Percentiles rank a stretch among this genome's conserved stretches.
These are phyloP conservation scores for Triangularia setosa DNA, from an alignment of 2,329 filamentous ascomycete genomes.

Conservation along the genomic window DNA sequence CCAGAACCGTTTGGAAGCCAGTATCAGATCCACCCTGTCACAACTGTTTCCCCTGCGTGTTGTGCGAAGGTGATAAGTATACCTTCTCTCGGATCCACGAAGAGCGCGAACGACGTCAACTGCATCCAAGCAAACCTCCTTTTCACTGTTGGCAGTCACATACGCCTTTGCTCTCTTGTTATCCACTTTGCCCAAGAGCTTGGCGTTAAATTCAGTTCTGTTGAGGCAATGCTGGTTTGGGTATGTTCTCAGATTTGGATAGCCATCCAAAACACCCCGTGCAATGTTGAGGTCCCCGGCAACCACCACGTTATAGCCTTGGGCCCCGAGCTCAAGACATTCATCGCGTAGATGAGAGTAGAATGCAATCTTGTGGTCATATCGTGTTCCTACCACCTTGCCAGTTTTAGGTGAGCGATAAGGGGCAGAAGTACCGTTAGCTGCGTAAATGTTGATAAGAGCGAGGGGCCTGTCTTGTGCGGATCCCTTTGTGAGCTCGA, in stretches of 20 bases:
- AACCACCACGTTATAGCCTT: slow-evolving; percentile 43
- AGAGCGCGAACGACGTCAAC: slow-evolving; percentile 48
- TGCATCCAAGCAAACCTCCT: slow-evolving; percentile 28
- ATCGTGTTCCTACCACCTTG: slow-evolving; percentile 40
- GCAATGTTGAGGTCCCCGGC: slow-evolving; percentile 53
- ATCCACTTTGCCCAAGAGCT: slow-evolving; percentile 38
- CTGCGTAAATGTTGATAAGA: slow-evolving; percentile 50
- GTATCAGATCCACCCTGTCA: slow-evolving; percentile 50
- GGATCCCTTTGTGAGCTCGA: slow-evolving; percentile 30
- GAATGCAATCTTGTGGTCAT: slow-evolving; percentile 48
- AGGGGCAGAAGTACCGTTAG: slow-evolving; percentile 47
- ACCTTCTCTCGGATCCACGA: slow-evolving; percentile 39
- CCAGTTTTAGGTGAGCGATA: slow-evolving; percentile 45
- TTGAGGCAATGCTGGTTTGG: slow-evolving; percentile 47
- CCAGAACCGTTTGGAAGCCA: slow-evolving; percentile 39
- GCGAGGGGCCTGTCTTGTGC: slow-evolving; percentile 30
- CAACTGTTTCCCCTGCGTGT: slow-evolving; percentile 46
- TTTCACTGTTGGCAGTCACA: slow-evolving; percentile 1
- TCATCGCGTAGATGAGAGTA: slow-evolving; percentile 44
- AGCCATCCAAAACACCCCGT: slow-evolving; percentile 32
- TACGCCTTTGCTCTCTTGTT: slow-evolving; percentile 19
- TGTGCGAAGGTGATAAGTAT: slow-evolving; percentile 46
- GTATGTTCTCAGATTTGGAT: slow-evolving; percentile 42
- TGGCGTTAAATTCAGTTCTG: slow-evolving; percentile 46
- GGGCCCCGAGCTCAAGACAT: slow-evolving; percentile 36